phyloP scores from a whole-genome alignment of 257 asterid species.

The Capsicum pubescens region DNA sequence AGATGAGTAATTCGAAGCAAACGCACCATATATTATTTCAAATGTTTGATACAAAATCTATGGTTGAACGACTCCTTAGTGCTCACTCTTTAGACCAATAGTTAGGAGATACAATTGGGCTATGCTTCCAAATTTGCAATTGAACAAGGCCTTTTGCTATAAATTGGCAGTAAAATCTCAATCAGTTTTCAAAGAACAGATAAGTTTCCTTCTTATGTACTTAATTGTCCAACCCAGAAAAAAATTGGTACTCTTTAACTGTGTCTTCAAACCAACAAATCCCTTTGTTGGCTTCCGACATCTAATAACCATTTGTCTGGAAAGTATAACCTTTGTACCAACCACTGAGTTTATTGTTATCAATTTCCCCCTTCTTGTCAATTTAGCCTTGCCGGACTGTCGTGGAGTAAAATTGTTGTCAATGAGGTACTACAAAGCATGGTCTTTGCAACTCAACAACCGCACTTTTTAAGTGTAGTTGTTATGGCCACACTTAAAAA shows the following conservation, averaged over 20 bases:
- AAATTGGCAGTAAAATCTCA: background rate
- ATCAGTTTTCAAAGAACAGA: background rate
- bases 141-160: background rate
- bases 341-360: background rate
- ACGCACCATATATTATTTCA: too few relatives aligned
- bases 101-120: background rate
- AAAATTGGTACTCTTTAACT: too few relatives aligned
- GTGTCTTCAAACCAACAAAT: too few relatives aligned
- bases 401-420: background rate
- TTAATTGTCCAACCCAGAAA: background rate
- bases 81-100: too few relatives aligned
- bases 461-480: too few relatives aligned
- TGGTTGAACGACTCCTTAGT: too few relatives aligned
- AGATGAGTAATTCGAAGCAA: too few relatives aligned
- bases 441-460: too few relatives aligned
- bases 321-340: background rate
- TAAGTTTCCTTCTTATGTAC: background rate
- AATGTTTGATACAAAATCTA: too few relatives aligned
- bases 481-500: too few relatives aligned
- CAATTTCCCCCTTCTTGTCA: background rate
- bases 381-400: background rate
- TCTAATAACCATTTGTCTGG: background rate
- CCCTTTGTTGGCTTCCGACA: too few relatives aligned
- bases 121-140: background rate
- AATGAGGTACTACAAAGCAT: too few relatives aligned